A percentile compares a stretch with the other conserved stretches of the same genome.
Conservation (phyloP, 352 stramenopile species). For the Pythium utonaiense region DNA sequence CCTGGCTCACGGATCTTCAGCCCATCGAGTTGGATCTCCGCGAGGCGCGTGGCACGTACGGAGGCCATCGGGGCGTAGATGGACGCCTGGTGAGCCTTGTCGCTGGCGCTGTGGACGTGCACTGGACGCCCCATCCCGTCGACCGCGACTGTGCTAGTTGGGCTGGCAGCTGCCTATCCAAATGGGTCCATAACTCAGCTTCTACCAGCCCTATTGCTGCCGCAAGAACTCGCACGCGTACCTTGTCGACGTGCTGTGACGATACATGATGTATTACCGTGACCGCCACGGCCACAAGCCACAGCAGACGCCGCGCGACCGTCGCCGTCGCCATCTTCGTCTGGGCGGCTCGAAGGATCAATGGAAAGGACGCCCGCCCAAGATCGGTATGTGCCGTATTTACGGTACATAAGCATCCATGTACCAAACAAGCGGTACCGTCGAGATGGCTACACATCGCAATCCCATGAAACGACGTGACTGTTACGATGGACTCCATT, state of each 20-base stretch:
- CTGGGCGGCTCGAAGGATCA: neutral
- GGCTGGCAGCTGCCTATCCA: neutral
- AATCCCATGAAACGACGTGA: slow-evolving; percentile 2
- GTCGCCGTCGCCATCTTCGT: neutral
- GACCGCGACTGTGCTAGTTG: neutral
- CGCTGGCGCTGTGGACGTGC: neutral
- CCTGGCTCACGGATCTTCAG: slow-evolving; percentile 1
- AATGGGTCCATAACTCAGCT: neutral
- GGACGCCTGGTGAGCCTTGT: neutral
- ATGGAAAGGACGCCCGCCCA: neutral
- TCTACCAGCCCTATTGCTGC: neutral
- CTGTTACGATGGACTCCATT: neutral
- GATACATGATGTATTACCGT: neutral
- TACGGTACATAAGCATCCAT: neutral
- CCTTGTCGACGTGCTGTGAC: neutral
- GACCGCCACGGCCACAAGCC: neutral
- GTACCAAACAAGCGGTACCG: neutral
- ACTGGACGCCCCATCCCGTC: neutral
- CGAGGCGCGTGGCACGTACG: neutral
- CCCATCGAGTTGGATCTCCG: neutral
- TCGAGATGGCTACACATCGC: neutral
- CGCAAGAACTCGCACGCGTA: neutral
- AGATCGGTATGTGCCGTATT: neutral
- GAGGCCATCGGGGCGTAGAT: neutral
- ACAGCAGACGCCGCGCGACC: neutral